A percentile compares a stretch with the other conserved stretches of the same genome.
phyloP scores from a whole-genome alignment of 306 rosid genomes.

The Inga laurina region DNA sequence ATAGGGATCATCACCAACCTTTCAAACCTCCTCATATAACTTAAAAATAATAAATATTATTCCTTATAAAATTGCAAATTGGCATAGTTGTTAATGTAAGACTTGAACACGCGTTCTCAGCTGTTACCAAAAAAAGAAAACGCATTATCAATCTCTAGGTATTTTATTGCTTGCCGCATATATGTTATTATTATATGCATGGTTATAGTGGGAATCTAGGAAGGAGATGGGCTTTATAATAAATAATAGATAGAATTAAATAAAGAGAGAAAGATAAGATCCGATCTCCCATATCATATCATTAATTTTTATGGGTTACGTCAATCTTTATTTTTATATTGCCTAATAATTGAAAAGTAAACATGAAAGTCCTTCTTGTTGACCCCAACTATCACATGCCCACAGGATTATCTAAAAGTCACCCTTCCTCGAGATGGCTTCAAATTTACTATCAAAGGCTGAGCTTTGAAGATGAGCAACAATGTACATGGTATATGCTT shows the following conservation, averaged over 20 bases:
- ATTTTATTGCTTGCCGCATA: not conserved
- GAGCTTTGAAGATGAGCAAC: not conserved
- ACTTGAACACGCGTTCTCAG: not conserved
- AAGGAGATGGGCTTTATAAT: not conserved
- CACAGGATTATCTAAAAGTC: not conserved
- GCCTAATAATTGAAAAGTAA: not conserved
- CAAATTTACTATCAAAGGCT: not conserved
- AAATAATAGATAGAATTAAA: not conserved
- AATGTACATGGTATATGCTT: not conserved
- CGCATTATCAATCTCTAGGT: not conserved
- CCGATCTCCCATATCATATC: not conserved
- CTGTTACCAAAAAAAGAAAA: not conserved
- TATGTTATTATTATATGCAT: not conserved
- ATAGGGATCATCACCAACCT: not conserved
- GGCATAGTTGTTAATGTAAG: not conserved
- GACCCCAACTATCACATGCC: not conserved
- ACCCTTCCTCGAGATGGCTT: not conserved
- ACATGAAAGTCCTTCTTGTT: not conserved
- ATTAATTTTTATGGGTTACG: not conserved
- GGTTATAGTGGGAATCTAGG: not conserved
- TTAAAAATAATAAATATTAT: not conserved
- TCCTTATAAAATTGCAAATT: not conserved
- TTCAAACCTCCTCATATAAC: not conserved
- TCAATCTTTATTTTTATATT: not conserved
- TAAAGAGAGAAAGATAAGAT: not conserved